A percentile compares a stretch with the other conserved stretches of the same genome.
phyloP scores from a whole-genome alignment of 306 rosid genomes.

The Prosopis cineraria region DNA sequence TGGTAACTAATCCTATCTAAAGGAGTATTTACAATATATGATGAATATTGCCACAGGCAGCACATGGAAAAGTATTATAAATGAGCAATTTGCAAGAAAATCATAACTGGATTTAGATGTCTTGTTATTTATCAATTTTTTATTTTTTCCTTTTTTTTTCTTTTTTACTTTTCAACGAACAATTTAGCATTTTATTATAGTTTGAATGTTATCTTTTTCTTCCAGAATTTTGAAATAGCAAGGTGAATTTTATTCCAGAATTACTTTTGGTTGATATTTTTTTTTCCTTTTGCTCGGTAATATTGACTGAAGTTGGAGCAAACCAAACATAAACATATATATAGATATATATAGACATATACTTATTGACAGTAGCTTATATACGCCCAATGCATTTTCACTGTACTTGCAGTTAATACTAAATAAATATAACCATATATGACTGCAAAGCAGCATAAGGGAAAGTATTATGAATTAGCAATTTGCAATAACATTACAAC shows the following conservation, averaged over 20 bases:
- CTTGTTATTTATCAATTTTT: too few relatives aligned
- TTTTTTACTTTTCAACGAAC: too few relatives aligned
- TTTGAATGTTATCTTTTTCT: background rate
- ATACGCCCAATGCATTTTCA: slow-evolving; percentile 85
- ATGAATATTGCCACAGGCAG: background rate
- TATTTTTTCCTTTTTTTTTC: too few relatives aligned
- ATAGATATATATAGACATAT: too few relatives aligned
- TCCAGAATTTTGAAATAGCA: slow-evolving; percentile 5
- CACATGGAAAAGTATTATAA: slow-evolving; percentile 23
- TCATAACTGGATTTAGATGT: too few relatives aligned
- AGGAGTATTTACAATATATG: background rate
- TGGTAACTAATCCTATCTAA: background rate
- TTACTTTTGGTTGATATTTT: slow-evolving; percentile 12
- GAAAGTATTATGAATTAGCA: slow-evolving; percentile 20
- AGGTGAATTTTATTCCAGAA: background rate
- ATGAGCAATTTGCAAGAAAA: slow-evolving; percentile 17
- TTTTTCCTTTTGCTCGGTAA: slow-evolving; percentile 7
- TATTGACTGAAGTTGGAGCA: slow-evolving; percentile 17
- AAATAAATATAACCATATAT: slow-evolving; percentile 15
- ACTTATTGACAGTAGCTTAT: background rate
- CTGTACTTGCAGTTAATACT: slow-evolving; percentile 60
- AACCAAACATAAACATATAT: too few relatives aligned
- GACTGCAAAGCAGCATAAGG: background rate
- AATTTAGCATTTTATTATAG: too few relatives aligned
- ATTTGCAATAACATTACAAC: too few relatives aligned